phyloP scores from a whole-genome alignment of 768 basidiomycete genomes.

The Mycena capillaripes region DNA sequence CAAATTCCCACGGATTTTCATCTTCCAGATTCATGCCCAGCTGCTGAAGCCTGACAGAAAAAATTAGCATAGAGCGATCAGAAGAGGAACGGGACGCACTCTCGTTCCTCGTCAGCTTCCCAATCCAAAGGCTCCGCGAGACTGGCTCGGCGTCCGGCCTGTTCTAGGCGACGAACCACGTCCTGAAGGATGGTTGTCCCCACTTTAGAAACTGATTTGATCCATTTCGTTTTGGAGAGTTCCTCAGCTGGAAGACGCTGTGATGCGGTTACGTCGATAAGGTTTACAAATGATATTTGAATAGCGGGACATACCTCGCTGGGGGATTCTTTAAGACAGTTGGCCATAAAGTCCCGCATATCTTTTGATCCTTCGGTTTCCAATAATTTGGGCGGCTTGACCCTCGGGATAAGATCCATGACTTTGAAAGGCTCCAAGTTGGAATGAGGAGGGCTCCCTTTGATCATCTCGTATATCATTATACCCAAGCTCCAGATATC shows the following conservation, averaged over 20 bases:
- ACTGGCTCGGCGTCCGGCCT: constrained; percentile 83
- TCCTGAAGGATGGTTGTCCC: constrained; percentile 82
- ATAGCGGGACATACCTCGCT: constrained; percentile 67
- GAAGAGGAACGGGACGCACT: constrained; percentile 49
- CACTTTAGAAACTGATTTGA: constrained; percentile 79
- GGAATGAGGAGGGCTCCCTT: constrained; percentile 95
- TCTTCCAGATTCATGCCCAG: constrained; percentile 46
- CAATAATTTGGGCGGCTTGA: constrained; percentile 83
- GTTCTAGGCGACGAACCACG: constrained; percentile 82
- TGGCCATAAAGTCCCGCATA: constrained; percentile 89
- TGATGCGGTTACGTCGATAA: background rate
- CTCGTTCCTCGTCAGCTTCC: constrained; percentile 77
- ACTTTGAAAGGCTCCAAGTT: constrained; percentile 89
- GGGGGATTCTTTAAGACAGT: constrained; percentile 87
- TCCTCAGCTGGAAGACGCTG: constrained; percentile 94
- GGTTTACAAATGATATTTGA: background rate
- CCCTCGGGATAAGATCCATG: constrained; percentile 90
- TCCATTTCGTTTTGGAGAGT: constrained; percentile 90
- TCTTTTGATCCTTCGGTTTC: constrained; percentile 88
- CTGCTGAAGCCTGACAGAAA: constrained; percentile 35
- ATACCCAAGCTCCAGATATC: constrained; percentile 99
- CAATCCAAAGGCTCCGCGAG: constrained; percentile 79
- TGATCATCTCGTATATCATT: constrained; percentile 95
- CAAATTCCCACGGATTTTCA: constrained; percentile 79
- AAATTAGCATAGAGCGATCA: background rate